phyloP scores from a whole-genome alignment of 371 early-diverging fungal genomes.

The Lichtheimia corymbifera region DNA sequence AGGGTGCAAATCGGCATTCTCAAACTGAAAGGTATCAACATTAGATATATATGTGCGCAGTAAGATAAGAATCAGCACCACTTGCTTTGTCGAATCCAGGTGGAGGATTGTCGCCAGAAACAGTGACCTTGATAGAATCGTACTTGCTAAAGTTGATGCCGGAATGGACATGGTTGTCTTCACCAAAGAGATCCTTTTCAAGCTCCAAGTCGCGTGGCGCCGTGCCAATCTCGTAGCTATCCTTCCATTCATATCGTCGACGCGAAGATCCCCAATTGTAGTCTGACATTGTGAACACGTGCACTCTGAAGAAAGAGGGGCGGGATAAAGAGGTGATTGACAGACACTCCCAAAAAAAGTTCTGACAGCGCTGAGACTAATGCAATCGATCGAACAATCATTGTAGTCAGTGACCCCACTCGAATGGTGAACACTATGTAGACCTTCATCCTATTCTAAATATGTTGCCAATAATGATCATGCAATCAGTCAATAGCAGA shows the following conservation, averaged over 20 bases:
- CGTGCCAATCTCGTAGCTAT: conserved; percentile 27
- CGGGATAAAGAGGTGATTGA: neutral
- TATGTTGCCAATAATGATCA: too few relatives aligned
- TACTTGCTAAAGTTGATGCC: conserved; percentile 67
- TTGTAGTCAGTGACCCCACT: too few relatives aligned
- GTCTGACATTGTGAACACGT: neutral
- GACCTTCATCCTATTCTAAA: too few relatives aligned
- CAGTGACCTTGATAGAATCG: conserved; percentile 51
- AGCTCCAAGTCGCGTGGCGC: conserved; percentile 43
- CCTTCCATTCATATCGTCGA: conserved; percentile 50
- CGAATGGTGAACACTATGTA: too few relatives aligned
- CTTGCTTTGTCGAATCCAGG: conserved; percentile 38
- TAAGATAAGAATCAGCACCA: neutral
- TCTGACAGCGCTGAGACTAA: too few relatives aligned
- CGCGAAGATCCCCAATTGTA: conserved; percentile 49
- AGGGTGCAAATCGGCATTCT: conserved; percentile 47
- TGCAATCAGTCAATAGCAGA: too few relatives aligned
- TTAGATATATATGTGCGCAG: conserved; percentile 10
- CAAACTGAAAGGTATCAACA: conserved; percentile 41
- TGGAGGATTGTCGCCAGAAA: conserved; percentile 50
- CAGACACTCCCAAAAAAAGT: too few relatives aligned
- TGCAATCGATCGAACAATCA: too few relatives aligned
- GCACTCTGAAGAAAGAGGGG: neutral
- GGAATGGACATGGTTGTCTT: conserved; percentile 36
- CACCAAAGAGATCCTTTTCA: conserved; percentile 57